Base-by-base conservation (phyloP, 1,284 basidiomycete genomes). In the Paramarasmius palmivorus region DNA sequence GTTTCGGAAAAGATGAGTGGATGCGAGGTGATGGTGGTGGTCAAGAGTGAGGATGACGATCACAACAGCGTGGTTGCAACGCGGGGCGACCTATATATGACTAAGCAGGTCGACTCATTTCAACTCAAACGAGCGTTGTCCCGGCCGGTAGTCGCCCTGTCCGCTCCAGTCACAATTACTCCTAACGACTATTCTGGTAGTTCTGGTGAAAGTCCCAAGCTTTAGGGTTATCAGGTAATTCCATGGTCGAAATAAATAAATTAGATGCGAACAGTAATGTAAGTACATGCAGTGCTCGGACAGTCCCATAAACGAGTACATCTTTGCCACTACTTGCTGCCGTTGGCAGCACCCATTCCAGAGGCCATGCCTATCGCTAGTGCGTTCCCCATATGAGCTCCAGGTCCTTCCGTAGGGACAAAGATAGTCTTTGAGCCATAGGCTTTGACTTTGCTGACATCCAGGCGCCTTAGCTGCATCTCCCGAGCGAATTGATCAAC, bases 351-450 rank as follows among this genome's bases (percentile, higher is more conserved):
- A 6, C 86, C 88, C 73, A 89, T 71, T 0, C 78, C 75, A 12
- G 84, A 80, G 44, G 84, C 85, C 80, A 90, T 78, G 10, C 87
- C 86, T 20, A 78, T 60, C 1, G 83, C 78, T 78, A 88, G 79
- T 12, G 80, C 74, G 57, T 72, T 76, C 3, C 81, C 79, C 74
- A 86, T 77, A 57, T 82, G 78, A 22, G 71, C 71, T 12, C 79
- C 85, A 15, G 77, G 64, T 9, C 76, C 77, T 6, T 88, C 85
- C 1, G 76, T 72, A 4, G 89, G 85, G 5, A 83, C 87, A 66
- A 92, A 92, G 12, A 92, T 69, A 0, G 90, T 81, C 71, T 75
- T 86, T 46, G 77, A 65, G 4, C 89, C 90, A 61, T 82, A 92
- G 3, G 89, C 88, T 48, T 70, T 63, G 25, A 90, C 74, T 47